Conservation (phyloP, 2,329 filamentous ascomycete species). For the Rosellinia necatrix region DNA sequence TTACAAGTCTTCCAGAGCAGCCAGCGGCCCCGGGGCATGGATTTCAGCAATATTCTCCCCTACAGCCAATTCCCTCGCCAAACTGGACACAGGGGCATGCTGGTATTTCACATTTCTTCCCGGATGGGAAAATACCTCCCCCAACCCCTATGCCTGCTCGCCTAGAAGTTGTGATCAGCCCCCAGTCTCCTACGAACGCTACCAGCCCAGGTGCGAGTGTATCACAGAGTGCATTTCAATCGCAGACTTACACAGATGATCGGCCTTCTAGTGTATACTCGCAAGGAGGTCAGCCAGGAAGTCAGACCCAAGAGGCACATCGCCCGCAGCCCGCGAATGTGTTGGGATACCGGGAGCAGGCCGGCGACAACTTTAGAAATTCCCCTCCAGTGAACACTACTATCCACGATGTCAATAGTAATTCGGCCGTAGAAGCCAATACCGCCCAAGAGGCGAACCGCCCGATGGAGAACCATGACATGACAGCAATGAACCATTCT, state of each 20-base stretch:
- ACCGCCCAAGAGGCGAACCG: neutral
- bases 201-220: neutral
- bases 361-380: too few relatives aligned
- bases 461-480: neutral
- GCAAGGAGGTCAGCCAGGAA: neutral
- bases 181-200: neutral
- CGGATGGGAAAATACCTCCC: conserved; percentile 15
- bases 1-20: neutral
- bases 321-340: neutral
- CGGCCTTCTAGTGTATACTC: neutral
- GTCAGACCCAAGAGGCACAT: neutral
- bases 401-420: neutral
- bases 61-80: neutral
- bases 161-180: neutral
- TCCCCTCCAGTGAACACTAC: neutral
- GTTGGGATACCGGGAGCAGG: neutral
- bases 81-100: neutral
- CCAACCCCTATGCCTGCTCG: conserved; percentile 5
- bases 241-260: neutral
- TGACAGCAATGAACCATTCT: neutral
- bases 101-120: conserved; percentile 16
- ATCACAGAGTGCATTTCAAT: neutral
- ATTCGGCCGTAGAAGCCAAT: neutral
- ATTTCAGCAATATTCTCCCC: neutral
- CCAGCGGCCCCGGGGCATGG: neutral